Evolutionary conservation across 345 rosid genomes (phyloP).

Genomic region (Arabidopsis suecica): DNA sequence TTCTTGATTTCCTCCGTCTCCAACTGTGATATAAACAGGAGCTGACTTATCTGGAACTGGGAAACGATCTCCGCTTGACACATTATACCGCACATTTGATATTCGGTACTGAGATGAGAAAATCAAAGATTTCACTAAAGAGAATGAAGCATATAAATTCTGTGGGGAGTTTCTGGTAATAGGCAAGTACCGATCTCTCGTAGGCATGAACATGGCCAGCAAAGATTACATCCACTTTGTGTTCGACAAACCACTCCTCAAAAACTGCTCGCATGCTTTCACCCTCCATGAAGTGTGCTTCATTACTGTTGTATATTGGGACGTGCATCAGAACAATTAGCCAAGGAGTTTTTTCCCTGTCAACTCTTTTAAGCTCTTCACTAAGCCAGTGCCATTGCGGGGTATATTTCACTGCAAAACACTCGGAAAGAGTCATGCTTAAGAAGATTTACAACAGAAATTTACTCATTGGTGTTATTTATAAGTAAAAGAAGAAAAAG

Average conservation of each 20-base stretch:
- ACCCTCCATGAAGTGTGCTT: slow-evolving; percentile 93
- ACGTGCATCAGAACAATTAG: slow-evolving; percentile 91
- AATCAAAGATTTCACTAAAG: slow-evolving; percentile 7
- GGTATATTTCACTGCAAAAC: slow-evolving; percentile 76
- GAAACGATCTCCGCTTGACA: slow-evolving; percentile 65
- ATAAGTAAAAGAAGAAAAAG: neutral
- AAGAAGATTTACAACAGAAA: no score
- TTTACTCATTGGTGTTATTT: neutral
- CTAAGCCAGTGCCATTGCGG: slow-evolving; percentile 86
- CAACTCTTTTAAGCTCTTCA: slow-evolving; percentile 73
- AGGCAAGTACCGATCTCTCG: slow-evolving; percentile 87
- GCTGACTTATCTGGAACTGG: slow-evolving; percentile 82
- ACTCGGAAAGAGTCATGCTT: slow-evolving; percentile 6
- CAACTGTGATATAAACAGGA: slow-evolving; percentile 87
- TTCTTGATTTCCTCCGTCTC: slow-evolving; percentile 97
- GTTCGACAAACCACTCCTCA: slow-evolving; percentile 70
- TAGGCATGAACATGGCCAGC: slow-evolving; percentile 99
- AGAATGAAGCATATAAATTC: neutral
- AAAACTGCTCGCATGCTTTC: slow-evolving; percentile 89
- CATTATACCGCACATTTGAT: slow-evolving; percentile 76
- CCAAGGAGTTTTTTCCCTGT: slow-evolving; percentile 96
- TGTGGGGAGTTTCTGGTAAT: slow-evolving; percentile 6
- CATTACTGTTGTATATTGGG: slow-evolving; percentile 85
- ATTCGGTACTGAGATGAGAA: slow-evolving; percentile 66
- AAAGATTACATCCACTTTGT: slow-evolving; percentile 82